These are phyloP conservation scores for Stipa capillata DNA, from an alignment of 176 grass and related monocot genomes.

Conservation along the genomic window DNA sequence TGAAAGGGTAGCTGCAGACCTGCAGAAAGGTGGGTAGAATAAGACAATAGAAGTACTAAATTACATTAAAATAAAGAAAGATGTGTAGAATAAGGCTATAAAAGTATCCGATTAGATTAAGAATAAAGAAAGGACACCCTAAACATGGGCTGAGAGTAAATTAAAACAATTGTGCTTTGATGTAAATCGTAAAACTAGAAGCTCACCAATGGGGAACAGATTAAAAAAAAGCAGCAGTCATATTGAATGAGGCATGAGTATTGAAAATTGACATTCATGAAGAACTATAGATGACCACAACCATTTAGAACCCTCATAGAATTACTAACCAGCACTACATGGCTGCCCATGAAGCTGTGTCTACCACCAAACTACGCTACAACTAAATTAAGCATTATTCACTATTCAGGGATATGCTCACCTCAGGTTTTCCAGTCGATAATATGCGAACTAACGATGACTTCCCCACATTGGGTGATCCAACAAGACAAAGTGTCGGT, in stretches of 20 bases:
- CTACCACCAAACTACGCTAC: not conserved
- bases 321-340: not conserved
- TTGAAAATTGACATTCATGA: not conserved
- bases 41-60: not conserved
- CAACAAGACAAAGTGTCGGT: conserved; percentile 76
- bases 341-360: not conserved
- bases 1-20: conserved; percentile 99
- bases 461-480: conserved; percentile 85
- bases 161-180: not conserved
- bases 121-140: not conserved
- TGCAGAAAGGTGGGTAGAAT: conserved; percentile 19
- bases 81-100: not conserved
- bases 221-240: not conserved
- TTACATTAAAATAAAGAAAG: not conserved
- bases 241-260: not conserved
- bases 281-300: not conserved
- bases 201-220: not conserved
- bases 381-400: not conserved
- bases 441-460: conserved; percentile 76
- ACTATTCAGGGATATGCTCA: conserved; percentile 9
- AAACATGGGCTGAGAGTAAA: not conserved
- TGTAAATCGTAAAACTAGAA: not conserved
- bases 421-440: conserved; percentile 86
- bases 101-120: not conserved
- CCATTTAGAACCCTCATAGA: not conserved